These are phyloP conservation scores for Rutstroemia sp. DNA, from an alignment of 2,329 filamentous ascomycete genomes.

Conservation along the genomic window DNA sequence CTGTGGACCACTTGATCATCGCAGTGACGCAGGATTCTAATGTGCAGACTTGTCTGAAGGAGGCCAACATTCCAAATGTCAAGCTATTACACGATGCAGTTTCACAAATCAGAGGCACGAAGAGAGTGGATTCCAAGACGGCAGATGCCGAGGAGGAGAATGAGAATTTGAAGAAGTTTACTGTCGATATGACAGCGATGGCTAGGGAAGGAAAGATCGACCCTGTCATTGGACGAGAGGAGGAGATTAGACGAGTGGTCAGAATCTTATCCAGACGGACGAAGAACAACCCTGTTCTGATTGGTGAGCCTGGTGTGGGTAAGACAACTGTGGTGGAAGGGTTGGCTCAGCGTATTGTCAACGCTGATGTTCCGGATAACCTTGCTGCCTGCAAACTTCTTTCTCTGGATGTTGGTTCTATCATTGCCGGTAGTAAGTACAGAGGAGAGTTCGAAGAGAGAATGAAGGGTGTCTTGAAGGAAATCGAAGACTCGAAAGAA, in stretches of 20 bases:
- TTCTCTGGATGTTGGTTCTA: constrained; percentile 87
- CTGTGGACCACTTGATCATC: constrained; percentile 88
- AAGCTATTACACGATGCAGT: constrained; percentile 91
- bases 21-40: constrained; percentile 71
- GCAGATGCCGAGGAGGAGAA: constrained; percentile 89
- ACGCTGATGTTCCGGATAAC: constrained; percentile 92
- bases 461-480: constrained; percentile 98
- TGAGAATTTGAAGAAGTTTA: constrained; percentile 96
- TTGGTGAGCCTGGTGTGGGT: constrained; percentile 95
- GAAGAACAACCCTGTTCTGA: constrained; percentile 98
- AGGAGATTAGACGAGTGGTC: constrained; percentile 87
- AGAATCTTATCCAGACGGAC: constrained; percentile 87
- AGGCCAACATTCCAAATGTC: constrained; percentile 83
- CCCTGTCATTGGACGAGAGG: constrained; percentile 92
- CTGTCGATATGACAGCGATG: constrained; percentile 96
- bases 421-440: constrained; percentile 97
- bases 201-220: constrained; percentile 97
- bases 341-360: constrained; percentile 89
- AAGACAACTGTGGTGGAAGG: constrained; percentile 98
- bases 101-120: constrained; percentile 83
- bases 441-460: constrained; percentile 97
- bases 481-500: constrained; percentile 89
- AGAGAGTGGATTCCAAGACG: constrained; percentile 89
- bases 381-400: constrained; percentile 88
- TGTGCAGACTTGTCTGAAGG: constrained; percentile 68